Base-by-base conservation (phyloP, 2,329 filamentous ascomycete genomes). In the Rhinocladiella similis region DNA sequence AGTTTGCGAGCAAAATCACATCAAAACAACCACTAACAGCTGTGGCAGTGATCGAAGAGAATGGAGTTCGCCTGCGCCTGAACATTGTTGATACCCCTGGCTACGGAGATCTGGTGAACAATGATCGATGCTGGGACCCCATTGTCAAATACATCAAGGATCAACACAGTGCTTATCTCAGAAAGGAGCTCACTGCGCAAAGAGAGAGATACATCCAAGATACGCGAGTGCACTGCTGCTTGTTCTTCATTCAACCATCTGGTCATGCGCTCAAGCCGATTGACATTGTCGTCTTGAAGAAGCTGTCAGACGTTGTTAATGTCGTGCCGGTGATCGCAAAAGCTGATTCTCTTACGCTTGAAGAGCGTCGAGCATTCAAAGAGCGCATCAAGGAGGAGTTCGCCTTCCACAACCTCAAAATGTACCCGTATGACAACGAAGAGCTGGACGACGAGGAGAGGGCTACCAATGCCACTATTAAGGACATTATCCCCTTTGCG, bases 71-170 rank as follows among this genome's bases (percentile, higher is more conserved):
- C 72, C 87, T 99, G 70, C 86, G 94, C 69, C 83, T 99, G 71
- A 99, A 97, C 85, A 99, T 99, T 71, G 94, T 99, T 70, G 94
- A 99, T 75, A 99, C 94, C 63, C 94, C 94, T 63, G 94, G 94
- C 64, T 99, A 99, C 71, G 94, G 94, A 72, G 94, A 99, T 71
- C 86, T 97, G 72, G 94, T 99, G 77, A 99, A 99, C 85, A 99
- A 99, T 77, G 94, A 99, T 80, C 89, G 94, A 83, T 99, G 41
- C 87, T 99, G 94, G 94, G 94, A 99, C 73, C 94, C 94, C 63
- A 99, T 99, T 75, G 93, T 99, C 83, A 99, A 99, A 83, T 99
- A 99, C 80, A 99, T 99, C 84, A 99, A 99, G 84, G 94, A 99
- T 78, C 94, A 99, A 82, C 94, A 99, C 83, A 97, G 91, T 51